Evolutionary conservation across 495 filamentous ascomycete species (phyloP).

Genomic region (Neurospora africana): DNA sequence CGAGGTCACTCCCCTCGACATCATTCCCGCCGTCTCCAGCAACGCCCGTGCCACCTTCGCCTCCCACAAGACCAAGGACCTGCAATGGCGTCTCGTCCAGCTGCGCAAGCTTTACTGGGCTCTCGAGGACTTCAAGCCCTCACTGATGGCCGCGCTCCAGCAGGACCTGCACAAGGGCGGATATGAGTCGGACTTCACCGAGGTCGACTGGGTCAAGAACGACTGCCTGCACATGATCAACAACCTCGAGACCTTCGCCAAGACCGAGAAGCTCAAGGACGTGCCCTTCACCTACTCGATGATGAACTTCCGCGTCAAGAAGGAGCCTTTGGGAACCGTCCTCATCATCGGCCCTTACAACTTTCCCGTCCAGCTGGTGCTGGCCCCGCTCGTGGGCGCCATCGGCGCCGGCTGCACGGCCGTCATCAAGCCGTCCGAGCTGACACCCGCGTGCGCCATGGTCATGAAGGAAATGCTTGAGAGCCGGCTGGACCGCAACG

Average conservation of each 20-base stretch:
- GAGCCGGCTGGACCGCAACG: constrained; percentile 62
- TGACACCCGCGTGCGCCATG: constrained; percentile 61
- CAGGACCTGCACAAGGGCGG: constrained; percentile 63
- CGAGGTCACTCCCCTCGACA: constrained; percentile 54
- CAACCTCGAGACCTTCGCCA: constrained; percentile 69
- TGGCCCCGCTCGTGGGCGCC: constrained; percentile 76
- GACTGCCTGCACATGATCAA: constrained; percentile 68
- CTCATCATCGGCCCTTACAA: constrained; percentile 91
- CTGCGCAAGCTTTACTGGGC: constrained; percentile 92
- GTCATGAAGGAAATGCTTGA: constrained; percentile 68
- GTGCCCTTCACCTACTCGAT: constrained; percentile 55
- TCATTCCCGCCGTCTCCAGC: constrained; percentile 50
- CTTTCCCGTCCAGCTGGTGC: constrained; percentile 71
- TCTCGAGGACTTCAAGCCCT: constrained; percentile 61
- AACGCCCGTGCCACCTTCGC: constrained; percentile 53
- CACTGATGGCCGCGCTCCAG: constrained; percentile 58
- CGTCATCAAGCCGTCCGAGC: constrained; percentile 83
- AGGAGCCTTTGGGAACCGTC: constrained; percentile 78
- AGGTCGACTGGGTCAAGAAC: constrained; percentile 62
- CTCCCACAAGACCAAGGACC: constrained; percentile 66
- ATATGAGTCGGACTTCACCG: constrained; percentile 60
- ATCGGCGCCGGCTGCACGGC: constrained; percentile 87
- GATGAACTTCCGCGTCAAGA: constrained; percentile 65
- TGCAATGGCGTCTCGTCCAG: constrained; percentile 74
- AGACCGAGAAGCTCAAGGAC: constrained; percentile 65